Base-by-base conservation (phyloP, 768 basidiomycete species). In the Stropharia rugosoannulata region DNA sequence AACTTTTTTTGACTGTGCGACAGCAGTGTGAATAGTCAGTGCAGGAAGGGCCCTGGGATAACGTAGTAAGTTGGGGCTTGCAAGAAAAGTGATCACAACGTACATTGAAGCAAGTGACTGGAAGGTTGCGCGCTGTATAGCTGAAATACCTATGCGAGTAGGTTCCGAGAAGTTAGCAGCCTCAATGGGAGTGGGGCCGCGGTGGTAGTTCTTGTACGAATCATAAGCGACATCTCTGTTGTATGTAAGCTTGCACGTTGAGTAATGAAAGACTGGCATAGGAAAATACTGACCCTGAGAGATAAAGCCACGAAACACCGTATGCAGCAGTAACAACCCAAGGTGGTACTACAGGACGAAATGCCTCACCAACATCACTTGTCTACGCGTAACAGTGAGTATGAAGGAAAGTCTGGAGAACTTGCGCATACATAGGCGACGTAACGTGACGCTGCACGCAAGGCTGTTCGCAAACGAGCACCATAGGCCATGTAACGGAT, bases 341-440 rank as follows among this genome's bases (percentile, higher is more conserved):
- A 1, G 91, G 86, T 37, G 82, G 81, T 3, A 91, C 86, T 36
- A 93, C 81, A 1, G 90, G 90, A 9, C 91, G 77, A 67, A 93
- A 92, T 1, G 90, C 87, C 70, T 93, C 91, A 44, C 91, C 91
- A 22, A 92, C 74, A 64, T 91, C 90, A 71, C 88, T 89, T 41
- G 88, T 90, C 87, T 89, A 64, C 49, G 56, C 19, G 53, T 27
- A 27, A 62, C 35, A 49, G 68, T 62, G 59, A 57, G 55, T 49
- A 53, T 13, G 16, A 32, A 36, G 41, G 12, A 44, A 27, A 47
- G 36, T 16, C 38, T 29, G 35, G 49, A 37, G 36, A 46, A 49
- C 39, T 29, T 52, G 29, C 57, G 72, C 80, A 56, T 74, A 87
- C 87, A 71, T 91, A 93, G 59, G 90, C 90, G 55, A 93, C 70